These are phyloP conservation scores for Amphichorda felina DNA, from an alignment of 2,329 filamentous ascomycete species.

Conservation along the genomic window DNA sequence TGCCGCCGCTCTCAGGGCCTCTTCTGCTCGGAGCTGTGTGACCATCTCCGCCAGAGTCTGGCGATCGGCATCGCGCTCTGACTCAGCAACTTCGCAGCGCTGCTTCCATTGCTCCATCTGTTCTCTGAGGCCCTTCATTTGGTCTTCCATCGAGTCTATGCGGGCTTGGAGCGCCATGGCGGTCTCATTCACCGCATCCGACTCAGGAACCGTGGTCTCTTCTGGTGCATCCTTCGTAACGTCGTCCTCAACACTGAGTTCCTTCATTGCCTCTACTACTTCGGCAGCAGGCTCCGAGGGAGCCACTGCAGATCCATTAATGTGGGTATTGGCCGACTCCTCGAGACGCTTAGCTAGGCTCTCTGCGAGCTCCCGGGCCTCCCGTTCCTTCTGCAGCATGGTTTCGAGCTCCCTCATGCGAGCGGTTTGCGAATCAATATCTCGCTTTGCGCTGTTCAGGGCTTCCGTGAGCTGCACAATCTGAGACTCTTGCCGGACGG, in stretches of 20 bases:
- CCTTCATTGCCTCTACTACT: background rate
- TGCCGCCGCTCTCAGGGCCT: constrained; percentile 32
- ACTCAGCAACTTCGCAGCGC: constrained; percentile 70
- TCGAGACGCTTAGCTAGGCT: constrained; percentile 63
- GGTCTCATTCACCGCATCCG: constrained; percentile 10
- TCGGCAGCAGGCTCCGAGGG: background rate
- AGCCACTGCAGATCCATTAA: constrained; percentile 14
- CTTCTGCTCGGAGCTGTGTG: constrained; percentile 62
- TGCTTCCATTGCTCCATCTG: constrained; percentile 52
- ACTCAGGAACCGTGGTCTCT: constrained; percentile 10
- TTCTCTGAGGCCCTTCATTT: constrained; percentile 75
- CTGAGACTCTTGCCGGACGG: constrained; percentile 55
- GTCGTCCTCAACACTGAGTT: constrained; percentile 1
- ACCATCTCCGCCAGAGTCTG: constrained; percentile 82
- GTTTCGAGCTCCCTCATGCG: constrained; percentile 70
- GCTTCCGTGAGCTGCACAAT: constrained; percentile 78
- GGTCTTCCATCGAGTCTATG: constrained; percentile 63
- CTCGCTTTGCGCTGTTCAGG: constrained; percentile 70
- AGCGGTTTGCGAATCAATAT: constrained; percentile 71
- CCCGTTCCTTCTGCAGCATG: constrained; percentile 64
- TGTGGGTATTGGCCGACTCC: constrained; percentile 30
- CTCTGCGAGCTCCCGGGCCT: constrained; percentile 74
- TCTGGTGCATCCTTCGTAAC: constrained; percentile 7
- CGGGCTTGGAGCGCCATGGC: constrained; percentile 42
- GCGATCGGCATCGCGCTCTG: constrained; percentile 59